These are phyloP conservation scores for Russula dissimulans DNA, from an alignment of 768 basidiomycete species.

Conservation along the genomic window DNA sequence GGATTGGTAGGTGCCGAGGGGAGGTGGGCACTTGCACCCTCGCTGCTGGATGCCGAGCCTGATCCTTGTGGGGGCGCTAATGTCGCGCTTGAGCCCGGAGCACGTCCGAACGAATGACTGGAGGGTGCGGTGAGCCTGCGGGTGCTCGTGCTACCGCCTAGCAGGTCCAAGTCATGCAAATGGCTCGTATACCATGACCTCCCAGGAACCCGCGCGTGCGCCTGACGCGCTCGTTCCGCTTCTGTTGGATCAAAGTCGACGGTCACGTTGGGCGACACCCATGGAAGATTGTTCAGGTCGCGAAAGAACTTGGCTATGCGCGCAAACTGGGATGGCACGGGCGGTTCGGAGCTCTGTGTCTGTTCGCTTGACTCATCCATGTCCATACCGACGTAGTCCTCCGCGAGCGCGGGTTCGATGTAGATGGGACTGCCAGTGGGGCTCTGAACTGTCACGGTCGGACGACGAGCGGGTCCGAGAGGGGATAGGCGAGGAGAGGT, in stretches of 20 bases:
- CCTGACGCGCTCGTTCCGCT: constrained; percentile 1
- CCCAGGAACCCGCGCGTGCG: background rate
- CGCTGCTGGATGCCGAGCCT: constrained; percentile 13
- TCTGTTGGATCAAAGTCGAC: constrained; percentile 17
- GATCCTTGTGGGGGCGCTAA: constrained; percentile 5
- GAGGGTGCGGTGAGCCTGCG: constrained; percentile 7
- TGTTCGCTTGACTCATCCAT: constrained; percentile 6
- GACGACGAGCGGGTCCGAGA: constrained; percentile 1
- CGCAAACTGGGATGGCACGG: constrained; percentile 12
- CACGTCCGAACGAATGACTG: background rate
- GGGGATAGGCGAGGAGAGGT: background rate
- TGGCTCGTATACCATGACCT: constrained; percentile 18
- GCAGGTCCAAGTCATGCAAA: constrained; percentile 10
- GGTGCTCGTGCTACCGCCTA: background rate
- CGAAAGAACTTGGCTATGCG: constrained; percentile 18
- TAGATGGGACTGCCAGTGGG: constrained; percentile 11
- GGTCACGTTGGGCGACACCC: constrained; percentile 16
- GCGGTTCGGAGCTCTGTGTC: constrained; percentile 1
- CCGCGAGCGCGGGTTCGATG: constrained; percentile 6
- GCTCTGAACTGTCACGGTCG: constrained; percentile 16
- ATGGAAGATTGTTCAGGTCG: constrained; percentile 16
- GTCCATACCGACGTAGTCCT: constrained; percentile 18
- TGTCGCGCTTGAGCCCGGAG: constrained; percentile 9
- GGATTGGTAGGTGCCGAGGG: background rate
- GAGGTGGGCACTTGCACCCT: background rate